Evolutionary conservation across 1,284 basidiomycete species (phyloP), one percentile per base, ranked within the genome.

Genomic region (Apiotrichum brassicae): DNA sequence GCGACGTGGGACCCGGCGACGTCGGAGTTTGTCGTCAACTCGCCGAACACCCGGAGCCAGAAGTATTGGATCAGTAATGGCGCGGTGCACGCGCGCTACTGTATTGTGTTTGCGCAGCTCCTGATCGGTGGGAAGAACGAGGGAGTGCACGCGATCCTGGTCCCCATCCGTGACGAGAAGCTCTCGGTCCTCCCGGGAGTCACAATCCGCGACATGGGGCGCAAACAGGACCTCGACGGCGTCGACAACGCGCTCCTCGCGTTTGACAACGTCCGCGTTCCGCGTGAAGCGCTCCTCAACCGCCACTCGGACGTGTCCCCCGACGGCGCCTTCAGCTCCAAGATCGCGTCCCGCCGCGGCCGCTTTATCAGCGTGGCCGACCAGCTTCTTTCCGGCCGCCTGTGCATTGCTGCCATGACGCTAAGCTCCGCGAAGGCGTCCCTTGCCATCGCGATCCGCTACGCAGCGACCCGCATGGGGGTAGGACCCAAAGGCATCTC

Each of bases 1-100:
- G 52, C 52, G 9, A 40, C 25, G 19, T 54, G 20, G 8, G 52
- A 54, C 25, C 24, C 34, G 3, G 20, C 26, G 14, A 43, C 43
- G 14, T 24, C 22, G 43, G 48, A 54, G 48, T 49, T 46, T 25
- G 18, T 54, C 25, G 19, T 54, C 35, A 43, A 54, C 48, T 46
- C 52, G 4, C 52, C 52, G 1, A 35, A 39, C 1, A 19, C 52
- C 25, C 22, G 28, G 25, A 38, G 33, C 28, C 48, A 49, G 18
- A 54, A 54, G 44, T 54, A 54, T 41, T 54, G 52, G 52, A 54
- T 54, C 36, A 43, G 24, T 20, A 46, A 46, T 18, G 52, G 52
- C 3, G 52, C 44, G 4, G 22, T 54, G 1, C 52, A 54, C 32
- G 52, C 52, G 1, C 28, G 45, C 13, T 54, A 49, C 45, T 46